Base-by-base conservation (phyloP, 345 rosid genomes). In the Citrus unshiu region DNA sequence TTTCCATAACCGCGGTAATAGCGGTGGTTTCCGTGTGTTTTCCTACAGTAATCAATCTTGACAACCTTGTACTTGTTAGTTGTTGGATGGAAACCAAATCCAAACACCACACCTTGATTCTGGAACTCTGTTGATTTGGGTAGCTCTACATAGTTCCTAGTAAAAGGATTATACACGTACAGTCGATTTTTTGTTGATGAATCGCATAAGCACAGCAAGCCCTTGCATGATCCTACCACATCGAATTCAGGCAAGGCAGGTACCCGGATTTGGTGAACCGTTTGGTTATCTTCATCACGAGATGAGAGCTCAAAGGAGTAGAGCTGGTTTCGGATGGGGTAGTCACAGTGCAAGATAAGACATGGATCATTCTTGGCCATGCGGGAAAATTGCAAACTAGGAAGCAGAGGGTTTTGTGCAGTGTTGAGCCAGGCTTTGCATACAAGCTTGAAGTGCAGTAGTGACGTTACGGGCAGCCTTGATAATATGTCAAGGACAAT, bases 201-300 rank as follows among this genome's bases (percentile, higher is more conserved):
- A 72, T 88, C 88, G 21, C 80, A 70, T 18, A 86, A 70, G 73
- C 88, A 85, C 3, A 85, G 79, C 67, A 89, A 67, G 34, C 90
- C 89, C 57, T 82, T 82, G 58, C 90, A 90, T 9, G 89, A 86
- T 9, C 88, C 93, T 10, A 88, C 84, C 68, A 86, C 86, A 7
- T 88, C 83, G 49, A 86, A 88, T 56, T 90, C 88, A 0, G 84
- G 80, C 84, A 85, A 82, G 57, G 13, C 51, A 25, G 27, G 69
- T 34, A 4, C 79, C 68, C 29, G 37, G 54, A 88, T 76, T 76
- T 68, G 82, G 71, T 84, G 78, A 64, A 85, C 82, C 58, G 54
- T 51, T 32, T 70, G 22, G 13, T 69, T 69, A 6, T 43, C 73
- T 25, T 60, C 72, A 1, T 24, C n/a, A 1, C 16, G 27, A 13